These are phyloP conservation scores for Gymnopus androsaceus DNA, from an alignment of 1,284 basidiomycete species.

Conservation along the genomic window DNA sequence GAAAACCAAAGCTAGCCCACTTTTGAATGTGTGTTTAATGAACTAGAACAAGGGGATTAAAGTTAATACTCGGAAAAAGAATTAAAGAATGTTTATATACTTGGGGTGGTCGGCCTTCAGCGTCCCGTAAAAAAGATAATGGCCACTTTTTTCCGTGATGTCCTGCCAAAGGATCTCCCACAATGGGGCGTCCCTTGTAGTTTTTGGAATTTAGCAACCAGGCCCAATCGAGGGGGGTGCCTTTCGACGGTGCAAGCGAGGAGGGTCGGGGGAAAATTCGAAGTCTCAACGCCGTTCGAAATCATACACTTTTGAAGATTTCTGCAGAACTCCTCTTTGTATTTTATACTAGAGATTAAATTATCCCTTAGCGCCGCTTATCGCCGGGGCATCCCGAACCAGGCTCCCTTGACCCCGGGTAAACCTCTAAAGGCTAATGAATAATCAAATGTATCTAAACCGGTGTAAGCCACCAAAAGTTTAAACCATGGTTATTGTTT, in stretches of 20 bases:
- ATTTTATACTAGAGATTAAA: no score
- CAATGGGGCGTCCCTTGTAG: slow-evolving; percentile 37
- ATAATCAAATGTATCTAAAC: no score
- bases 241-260: slow-evolving; percentile 13
- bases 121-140: slow-evolving; percentile 50
- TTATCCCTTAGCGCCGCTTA: no score
- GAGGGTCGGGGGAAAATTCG: slow-evolving; percentile 15
- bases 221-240: slow-evolving; percentile 24
- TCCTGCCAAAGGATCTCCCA: slow-evolving; percentile 38
- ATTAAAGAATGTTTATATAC: slow-evolving; percentile 31
- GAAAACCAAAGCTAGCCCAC: slow-evolving; percentile 48
- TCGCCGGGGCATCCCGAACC: no score
- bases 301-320: no score
- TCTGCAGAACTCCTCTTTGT: no score
- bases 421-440: no score
- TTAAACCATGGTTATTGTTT: no score
- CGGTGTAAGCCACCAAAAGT: no score
- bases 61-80: no score
- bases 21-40: slow-evolving; percentile 55
- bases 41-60: slow-evolving; percentile 33
- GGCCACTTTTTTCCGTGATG: slow-evolving; percentile 42
- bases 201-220: slow-evolving; percentile 31
- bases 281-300: background rate
- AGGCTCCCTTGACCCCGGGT: no score
- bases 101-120: slow-evolving; percentile 46